Base-by-base conservation (phyloP, 2,329 filamentous ascomycete species). In the Berkeleyomyces basicola region DNA sequence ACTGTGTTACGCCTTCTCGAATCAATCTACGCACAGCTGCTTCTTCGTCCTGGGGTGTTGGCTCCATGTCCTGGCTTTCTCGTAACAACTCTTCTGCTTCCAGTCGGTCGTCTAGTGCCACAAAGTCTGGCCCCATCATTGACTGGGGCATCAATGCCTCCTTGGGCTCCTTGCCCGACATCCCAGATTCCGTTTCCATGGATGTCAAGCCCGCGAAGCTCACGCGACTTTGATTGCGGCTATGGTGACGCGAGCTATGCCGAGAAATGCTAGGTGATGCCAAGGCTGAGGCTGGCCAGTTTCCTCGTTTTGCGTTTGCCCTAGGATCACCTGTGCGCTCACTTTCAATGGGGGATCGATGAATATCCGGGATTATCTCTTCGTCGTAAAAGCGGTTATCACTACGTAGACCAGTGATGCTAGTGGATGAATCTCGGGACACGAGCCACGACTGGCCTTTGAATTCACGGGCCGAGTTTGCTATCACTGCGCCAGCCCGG, bases 381-480 rank as follows among this genome's bases (percentile, higher is more conserved):
- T 79, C 78, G 36, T 64, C 60, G 37, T 62, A 39, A 46, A 57
- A 40, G 46, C 82, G 79, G 3, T 81, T 80, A 3, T 74, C 74
- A 42, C 81, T 77, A 6, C 72, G 74, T 69, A 78, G 71, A 33
- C 76, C 80, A 0, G 77, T 73, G 16, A 86, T 75, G 68, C 79
- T 84, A 7, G 82, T 86, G 1, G 83, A 85, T 69, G 82, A 85
- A 62, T 80, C 81, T 57, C 82, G 77, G 33, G 82, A 82, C n/a
- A 81, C 75, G 23, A 88, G 78, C 85, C 85, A 88, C 11, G 79
- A 74, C 71, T 87, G 84, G 11, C 85, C 85, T 71, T 87, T 87
- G 68, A 76, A 83, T 69, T 87, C 84, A 63, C 84, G 76, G 16
- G 83, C 76, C 69, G 84, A 82, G 60, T 78, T 79, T 63, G 80